Evolutionary conservation across 148 eudicot genomes (phyloP), one percentile per base, ranked within the genome.

Genomic region (Pharnaceum exiguum): DNA sequence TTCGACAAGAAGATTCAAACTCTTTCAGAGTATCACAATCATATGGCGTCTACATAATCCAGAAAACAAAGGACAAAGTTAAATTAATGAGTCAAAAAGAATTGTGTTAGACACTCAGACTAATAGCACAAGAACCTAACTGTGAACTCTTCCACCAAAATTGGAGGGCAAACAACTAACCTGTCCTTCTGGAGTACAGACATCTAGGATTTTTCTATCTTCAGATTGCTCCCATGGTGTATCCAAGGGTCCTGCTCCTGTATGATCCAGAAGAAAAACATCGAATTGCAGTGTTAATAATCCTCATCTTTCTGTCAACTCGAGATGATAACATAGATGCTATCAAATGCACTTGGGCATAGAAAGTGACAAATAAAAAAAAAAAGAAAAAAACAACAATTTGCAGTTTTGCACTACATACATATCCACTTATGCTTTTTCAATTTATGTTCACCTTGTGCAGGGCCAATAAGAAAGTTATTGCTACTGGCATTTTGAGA

Each of bases 1-100:
- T 89, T 89, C 91, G 72, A 94, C 99, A 95, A 21, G 99, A 96
- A 69, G 99, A 94, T 75, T 94, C 99, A 37, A 96, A 94, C 71
- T 94, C 99, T 77, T 94, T 94, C 39, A 96, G 99, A 64, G 89
- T 94, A 50, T 94, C 99, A 65, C 86, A 84, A 55, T 89, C 99
- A 61, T 68, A 82, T 44, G 95, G 62, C 46, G 81, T 70, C 99
- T 94, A 56, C 37, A 65, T n/a, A n/a, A n/a, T n/a, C n/a, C n/a
- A 60, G 51, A 9, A 45, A 35, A 6, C 7, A 6, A 6, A 35
- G 8, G 38, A 35, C 30, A 13, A 31, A 52, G 24, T 11, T 30
- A 17, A 10, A 19, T 18, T 33, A 29, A 19, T 5, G 13, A 63
- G 23, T 49, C 47, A 36, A 19, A 50, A 10, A 21, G 26, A 16